Base-by-base conservation (phyloP, 169 alveolate species). In the Eimeria tenella region DNA sequence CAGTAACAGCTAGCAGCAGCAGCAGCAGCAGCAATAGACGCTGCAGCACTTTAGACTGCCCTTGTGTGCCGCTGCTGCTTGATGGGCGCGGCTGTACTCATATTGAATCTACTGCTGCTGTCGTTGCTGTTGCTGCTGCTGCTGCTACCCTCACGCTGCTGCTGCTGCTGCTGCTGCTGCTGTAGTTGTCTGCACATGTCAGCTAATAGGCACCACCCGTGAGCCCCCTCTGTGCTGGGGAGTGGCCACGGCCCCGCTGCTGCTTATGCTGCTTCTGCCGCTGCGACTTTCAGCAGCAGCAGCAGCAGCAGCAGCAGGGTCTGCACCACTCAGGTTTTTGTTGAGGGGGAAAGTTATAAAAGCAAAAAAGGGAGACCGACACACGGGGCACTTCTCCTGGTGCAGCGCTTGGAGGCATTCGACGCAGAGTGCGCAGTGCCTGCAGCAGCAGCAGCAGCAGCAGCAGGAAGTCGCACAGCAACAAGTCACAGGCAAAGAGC, bases 351-450 rank as follows among this genome's bases (percentile, higher is more conserved):
- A 92, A 21, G 96, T 95, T 21, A 95, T 87, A 42, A 95, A 95
- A 6, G 95, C 96, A 79, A 70, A 89, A 89, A 95, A 95, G 23
- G 63, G 89, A 56, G 96, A 83, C 49, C 97, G 94, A 71, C 97
- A 95, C 19, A 95, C 70, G n/a, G 97, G 97, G 70, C 97, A 95
- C 23, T 93, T 94, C 86, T 95, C 97, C 70, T 95, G 97, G 73
- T 94, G 95, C 31, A 95, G 84, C 53, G 97, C 86, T 42, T 95
- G 95, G 74, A 95, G 90, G 84, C 97, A 95, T 50, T 90, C 93
- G 60, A 87, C 88, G 88, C 97, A 95, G 53, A 79, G 65, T 23
- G 92, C 62, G 89, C 95, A 93, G 81, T 93, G 95, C 42, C 95
- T 77, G 86, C 77, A 10, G 87, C 52, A 52, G 82, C 60, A 73